Base-by-base conservation (phyloP, 2,329 filamentous ascomycete genomes). In the Verticillium longisporum region DNA sequence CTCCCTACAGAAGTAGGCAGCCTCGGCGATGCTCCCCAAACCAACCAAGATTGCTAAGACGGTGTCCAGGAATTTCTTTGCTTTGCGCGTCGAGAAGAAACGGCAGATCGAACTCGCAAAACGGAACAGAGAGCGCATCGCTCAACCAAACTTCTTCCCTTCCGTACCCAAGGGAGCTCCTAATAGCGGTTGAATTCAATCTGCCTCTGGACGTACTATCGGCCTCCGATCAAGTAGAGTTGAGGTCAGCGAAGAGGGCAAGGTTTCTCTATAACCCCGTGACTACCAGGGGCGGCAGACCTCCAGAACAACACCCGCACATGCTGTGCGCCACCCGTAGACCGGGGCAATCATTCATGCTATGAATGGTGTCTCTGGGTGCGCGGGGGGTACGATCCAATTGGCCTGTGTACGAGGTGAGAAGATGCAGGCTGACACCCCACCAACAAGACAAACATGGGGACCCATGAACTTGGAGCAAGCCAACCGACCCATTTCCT, bases 61-160 rank as follows among this genome's bases (percentile, higher is more conserved):
- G 54, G 55, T 61, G 21, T 55, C 58, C 69, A 95, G 91, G 68
- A 83, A 86, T 32, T 97, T 99, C 74, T 96, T 92, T 71, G 89
- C 94, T 67, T 91, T 92, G 77, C 87, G 95, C 15, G 72, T 97
- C 58, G 87, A 92, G 71, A 89, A 89, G 71, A 88, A 92, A 70
- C 84, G 88, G 54, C 89, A 90, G 72, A 83, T 84, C n/a, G 91
- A 95, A 70, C 80, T 88, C 60, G 89, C 92, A 11, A 96, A 88
- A 74, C 82, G 90, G 59, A 95, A 94, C 69, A 86, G 88, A 54
- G 91, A 97, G 72, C 85, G 92, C 55, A 74, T 96, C 63, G 88
- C 85, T 64, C 89, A 92, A 70, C 90, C 92, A 1, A 84, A 82
- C 32, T 85, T 89, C 62, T 98, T 98, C 70, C 95, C 95, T 1